phyloP scores from a whole-genome alignment of 495 filamentous ascomycete genomes.

The Aspergillus kassunensis region DNA sequence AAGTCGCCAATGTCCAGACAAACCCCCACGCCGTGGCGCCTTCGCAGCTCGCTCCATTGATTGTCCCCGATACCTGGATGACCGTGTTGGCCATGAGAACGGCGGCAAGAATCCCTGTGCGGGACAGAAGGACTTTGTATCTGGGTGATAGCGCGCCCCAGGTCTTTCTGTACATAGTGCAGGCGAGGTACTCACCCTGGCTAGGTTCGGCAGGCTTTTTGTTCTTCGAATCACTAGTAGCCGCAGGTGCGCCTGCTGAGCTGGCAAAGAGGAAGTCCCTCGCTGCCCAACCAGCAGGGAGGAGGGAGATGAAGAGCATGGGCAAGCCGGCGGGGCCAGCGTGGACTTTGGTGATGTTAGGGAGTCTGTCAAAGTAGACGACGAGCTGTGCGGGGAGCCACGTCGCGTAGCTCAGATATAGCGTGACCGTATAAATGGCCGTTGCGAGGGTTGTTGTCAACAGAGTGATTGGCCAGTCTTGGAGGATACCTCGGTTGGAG shows the following conservation, averaged over 20 bases:
- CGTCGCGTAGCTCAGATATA: constrained; percentile 59
- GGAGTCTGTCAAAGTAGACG: constrained; percentile 64
- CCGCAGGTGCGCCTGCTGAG: constrained; percentile 43
- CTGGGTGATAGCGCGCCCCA: constrained; percentile 55
- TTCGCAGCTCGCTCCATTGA: constrained; percentile 61
- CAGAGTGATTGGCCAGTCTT: constrained; percentile 57
- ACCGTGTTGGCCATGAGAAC: constrained; percentile 59
- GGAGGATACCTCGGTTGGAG: constrained; percentile 65
- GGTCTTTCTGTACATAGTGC: constrained; percentile 48
- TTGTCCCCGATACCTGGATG: constrained; percentile 55
- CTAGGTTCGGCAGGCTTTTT: constrained; percentile 37
- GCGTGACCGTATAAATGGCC: constrained; percentile 60
- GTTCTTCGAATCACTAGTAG: constrained; percentile 27
- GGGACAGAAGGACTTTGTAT: constrained; percentile 59
- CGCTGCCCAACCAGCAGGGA: constrained; percentile 65
- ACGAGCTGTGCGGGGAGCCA: constrained; percentile 66
- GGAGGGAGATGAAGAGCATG: constrained; percentile 46
- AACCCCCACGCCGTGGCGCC: constrained; percentile 67
- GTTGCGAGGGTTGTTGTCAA: constrained; percentile 63
- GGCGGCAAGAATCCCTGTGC: constrained; percentile 58
- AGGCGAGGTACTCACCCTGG: constrained; percentile 57
- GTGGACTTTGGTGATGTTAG: constrained; percentile 59
- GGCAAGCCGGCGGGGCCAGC: constrained; percentile 47
- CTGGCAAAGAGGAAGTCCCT: constrained; percentile 73
- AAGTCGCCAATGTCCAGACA: constrained; percentile 62